Evolutionary conservation across 2,329 filamentous ascomycete genomes (phyloP).

Genomic region (Xylaria sp.): DNA sequence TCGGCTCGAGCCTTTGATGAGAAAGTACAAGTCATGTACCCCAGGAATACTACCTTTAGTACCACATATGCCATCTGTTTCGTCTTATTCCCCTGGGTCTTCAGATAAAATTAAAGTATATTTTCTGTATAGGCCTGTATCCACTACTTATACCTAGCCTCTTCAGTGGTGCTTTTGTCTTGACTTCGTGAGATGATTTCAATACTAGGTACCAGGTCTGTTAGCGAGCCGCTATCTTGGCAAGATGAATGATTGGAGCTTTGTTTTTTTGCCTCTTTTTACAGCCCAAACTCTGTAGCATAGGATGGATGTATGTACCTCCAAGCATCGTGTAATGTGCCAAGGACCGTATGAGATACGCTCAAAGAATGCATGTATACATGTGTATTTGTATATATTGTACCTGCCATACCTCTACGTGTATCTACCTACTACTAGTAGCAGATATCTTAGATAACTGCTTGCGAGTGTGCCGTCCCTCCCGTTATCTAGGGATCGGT

Average conservation of each 20-base stretch:
- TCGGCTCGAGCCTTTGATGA: constrained; percentile 20
- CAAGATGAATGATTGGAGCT: neutral
- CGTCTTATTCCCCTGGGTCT: neutral
- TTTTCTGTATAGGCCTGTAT: neutral
- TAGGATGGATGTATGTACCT: neutral
- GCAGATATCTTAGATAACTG: neutral
- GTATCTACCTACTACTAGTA: too few relatives aligned
- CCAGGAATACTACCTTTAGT: neutral
- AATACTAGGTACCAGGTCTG: neutral
- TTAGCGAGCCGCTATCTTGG: neutral
- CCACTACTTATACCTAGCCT: too few relatives aligned
- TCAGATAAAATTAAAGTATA: constrained; percentile 3
- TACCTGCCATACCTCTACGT: neutral
- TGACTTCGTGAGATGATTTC: neutral
- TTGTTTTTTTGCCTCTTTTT: neutral
- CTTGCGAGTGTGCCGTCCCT: neutral
- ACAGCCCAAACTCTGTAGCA: constrained; percentile 4
- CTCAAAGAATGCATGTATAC: too few relatives aligned
- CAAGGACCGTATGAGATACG: too few relatives aligned
- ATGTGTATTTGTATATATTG: neutral
- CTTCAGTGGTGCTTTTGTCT: too few relatives aligned
- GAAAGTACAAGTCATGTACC: constrained; percentile 14
- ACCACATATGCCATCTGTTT: neutral
- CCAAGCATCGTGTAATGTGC: neutral
- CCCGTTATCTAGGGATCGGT: neutral